Conservation (phyloP, 2,329 filamentous ascomycete species). For the Chalara sp. region DNA sequence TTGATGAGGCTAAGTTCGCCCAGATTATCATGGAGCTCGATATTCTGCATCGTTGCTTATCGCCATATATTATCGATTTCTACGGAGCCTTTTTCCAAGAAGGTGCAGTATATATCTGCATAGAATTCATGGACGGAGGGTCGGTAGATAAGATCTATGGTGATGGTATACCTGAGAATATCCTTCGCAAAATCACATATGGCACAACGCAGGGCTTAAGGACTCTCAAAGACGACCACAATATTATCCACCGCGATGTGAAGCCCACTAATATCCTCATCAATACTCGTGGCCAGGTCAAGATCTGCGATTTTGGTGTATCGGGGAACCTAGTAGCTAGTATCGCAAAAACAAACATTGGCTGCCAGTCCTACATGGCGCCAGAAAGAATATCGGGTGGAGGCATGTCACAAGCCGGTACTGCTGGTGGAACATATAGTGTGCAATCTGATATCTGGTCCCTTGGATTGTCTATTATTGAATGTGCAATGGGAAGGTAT, state of each 20-base stretch:
- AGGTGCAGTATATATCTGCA: conserved; percentile 97
- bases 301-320: conserved; percentile 98
- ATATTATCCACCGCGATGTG: conserved; percentile 97
- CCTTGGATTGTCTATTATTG: conserved; percentile 86
- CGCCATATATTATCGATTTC: conserved; percentile 96
- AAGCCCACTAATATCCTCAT: conserved; percentile 98
- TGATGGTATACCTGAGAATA: conserved; percentile 81
- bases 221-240: conserved; percentile 92
- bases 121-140: conserved; percentile 98
- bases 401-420: conserved; percentile 63
- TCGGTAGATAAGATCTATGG: conserved; percentile 94
- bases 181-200: conserved; percentile 84
- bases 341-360: conserved; percentile 98
- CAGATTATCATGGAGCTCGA: conserved; percentile 97
- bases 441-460: conserved; percentile 99
- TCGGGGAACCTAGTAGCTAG: conserved; percentile 94
- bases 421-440: conserved; percentile 80
- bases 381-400: conserved; percentile 91
- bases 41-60: conserved; percentile 89
- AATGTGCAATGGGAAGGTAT: conserved; percentile 90
- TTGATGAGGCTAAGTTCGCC: conserved; percentile 94
- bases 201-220: conserved; percentile 89
- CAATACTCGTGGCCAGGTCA: conserved; percentile 85
- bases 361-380: conserved; percentile 99
- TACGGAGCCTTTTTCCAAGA: conserved; percentile 99